Conservation (phyloP, 495 filamentous ascomycete genomes). For the Neohortaea acidophila region DNA sequence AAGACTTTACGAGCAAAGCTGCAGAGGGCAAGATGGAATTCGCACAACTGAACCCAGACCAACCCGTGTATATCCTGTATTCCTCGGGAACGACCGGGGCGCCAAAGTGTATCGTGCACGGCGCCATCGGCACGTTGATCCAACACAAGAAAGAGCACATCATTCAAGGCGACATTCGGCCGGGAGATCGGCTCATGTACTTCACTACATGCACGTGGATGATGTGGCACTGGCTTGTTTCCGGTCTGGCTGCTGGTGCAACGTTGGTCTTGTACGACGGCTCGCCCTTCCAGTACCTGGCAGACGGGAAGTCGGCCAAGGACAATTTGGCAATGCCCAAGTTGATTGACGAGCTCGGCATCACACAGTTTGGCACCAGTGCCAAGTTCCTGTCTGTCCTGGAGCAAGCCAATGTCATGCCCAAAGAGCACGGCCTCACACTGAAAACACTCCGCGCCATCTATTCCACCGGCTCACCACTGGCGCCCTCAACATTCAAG, state of each 20-base stretch:
- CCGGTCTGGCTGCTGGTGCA: conserved; percentile 60
- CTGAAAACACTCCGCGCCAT: conserved; percentile 54
- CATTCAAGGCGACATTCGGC: conserved; percentile 62
- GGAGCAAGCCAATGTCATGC: conserved; percentile 62
- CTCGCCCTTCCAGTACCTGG: conserved; percentile 50
- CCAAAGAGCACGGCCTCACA: conserved; percentile 34
- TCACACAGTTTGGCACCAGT: conserved; percentile 85
- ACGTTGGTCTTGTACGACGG: conserved; percentile 80
- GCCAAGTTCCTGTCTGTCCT: conserved; percentile 86
- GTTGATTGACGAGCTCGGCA: conserved; percentile 52
- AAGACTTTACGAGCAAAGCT: conserved; percentile 34
- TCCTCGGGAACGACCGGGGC: conserved; percentile 79
- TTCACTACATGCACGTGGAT: conserved; percentile 89
- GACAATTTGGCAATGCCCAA: conserved; percentile 55
- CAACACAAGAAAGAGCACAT: conserved; percentile 92
- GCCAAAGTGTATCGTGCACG: conserved; percentile 86
- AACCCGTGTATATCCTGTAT: conserved; percentile 82
- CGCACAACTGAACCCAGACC: conserved; percentile 57
- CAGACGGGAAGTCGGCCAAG: conserved; percentile 24
- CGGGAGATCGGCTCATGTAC: conserved; percentile 56
- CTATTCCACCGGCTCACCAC: conserved; percentile 81
- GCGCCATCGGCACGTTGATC: conserved; percentile 69
- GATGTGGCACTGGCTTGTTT: conserved; percentile 97
- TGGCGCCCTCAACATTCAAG: conserved; percentile 82
- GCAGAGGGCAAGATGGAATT: conserved; percentile 39